Base-by-base conservation (phyloP, 2,329 filamentous ascomycete genomes). In the Pleomassaria siparia region DNA sequence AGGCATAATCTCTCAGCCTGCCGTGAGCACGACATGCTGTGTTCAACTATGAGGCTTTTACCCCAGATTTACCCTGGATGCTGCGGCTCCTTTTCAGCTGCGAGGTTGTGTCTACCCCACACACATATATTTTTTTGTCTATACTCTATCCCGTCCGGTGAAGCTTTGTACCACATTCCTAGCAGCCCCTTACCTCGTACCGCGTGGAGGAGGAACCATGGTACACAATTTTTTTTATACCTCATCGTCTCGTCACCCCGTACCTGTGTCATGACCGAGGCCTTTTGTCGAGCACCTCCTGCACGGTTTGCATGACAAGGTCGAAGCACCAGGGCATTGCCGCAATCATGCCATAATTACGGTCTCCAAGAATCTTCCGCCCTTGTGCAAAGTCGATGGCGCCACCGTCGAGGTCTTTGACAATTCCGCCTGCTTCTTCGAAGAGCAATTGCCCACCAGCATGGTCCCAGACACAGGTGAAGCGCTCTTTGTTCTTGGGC, bases 401-500 rank as follows among this genome's bases (percentile, higher is more conserved):
- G 28, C 69, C 75, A 1, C 80, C 79, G 24, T 77, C 63, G 36
- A 81, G 61, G 59, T 82, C 80, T 2, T 72, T 76, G 20, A 82
- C 73, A 40, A 71, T 65, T 8, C 75, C 76, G 6, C 80, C 79
- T 1, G 74, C 70, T 56, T 82, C 79, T 46, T 75, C 62, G 44
- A 72, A 76, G 35, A 82, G 71, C 21, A 81, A 59, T 55, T 78
- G 74, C 0, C 78, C 79, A 4, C 78, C 79, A 1, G 76, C 76
- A 62, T 82, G 79, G 59, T 82, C 80, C 79, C 79, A 82, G n/a
- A 80, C 67, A 47, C 74, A 73, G 1, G 76, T 77, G 39, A 72
- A 76, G 51, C 78, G 72, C 8, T 65, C 62, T 25, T 65, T 54
- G 3, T 71, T 70, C 44, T 67, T 68, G 8, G 77, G 75, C 21